Conservation (phyloP, 306 rosid genomes). For the Inga leiocalycina region DNA sequence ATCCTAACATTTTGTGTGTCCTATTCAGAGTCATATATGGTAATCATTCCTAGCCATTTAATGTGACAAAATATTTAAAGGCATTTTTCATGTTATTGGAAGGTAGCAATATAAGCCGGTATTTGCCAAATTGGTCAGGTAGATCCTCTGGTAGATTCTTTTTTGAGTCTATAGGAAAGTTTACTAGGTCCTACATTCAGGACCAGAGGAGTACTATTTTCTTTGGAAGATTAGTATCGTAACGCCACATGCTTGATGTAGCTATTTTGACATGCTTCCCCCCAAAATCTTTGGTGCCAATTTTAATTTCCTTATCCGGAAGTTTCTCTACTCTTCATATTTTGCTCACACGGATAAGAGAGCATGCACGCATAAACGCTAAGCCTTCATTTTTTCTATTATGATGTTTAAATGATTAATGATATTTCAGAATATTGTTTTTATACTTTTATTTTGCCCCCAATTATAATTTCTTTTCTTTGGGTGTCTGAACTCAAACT, state of each 20-base stretch:
- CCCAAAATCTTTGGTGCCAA: not conserved
- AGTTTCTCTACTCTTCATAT: slow-evolving; percentile 16
- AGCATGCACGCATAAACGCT: slow-evolving; percentile 1
- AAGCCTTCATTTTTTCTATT: not conserved
- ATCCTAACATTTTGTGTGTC: not conserved
- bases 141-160: not conserved
- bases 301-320: slow-evolving; percentile 28
- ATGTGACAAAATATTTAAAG: not conserved
- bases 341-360: not conserved
- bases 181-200: not conserved
- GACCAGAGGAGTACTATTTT: not conserved
- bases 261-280: not conserved
- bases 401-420: slow-evolving; percentile 19
- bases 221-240: not conserved
- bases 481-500: slow-evolving; percentile 4
- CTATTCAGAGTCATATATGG: slow-evolving; percentile 9
- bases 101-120: not conserved
- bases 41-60: not conserved
- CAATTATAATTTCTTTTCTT: not conserved
- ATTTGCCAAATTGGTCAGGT: slow-evolving; percentile 6
- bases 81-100: slow-evolving; percentile 10
- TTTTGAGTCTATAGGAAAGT: not conserved
- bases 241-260: slow-evolving; percentile 4
- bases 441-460: not conserved
- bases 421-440: not conserved